Evolutionary conservation across 176 grass and related monocot species (phyloP), one percentile per base, ranked within the genome.

Genomic region (Dendrocalamus sinicus): DNA sequence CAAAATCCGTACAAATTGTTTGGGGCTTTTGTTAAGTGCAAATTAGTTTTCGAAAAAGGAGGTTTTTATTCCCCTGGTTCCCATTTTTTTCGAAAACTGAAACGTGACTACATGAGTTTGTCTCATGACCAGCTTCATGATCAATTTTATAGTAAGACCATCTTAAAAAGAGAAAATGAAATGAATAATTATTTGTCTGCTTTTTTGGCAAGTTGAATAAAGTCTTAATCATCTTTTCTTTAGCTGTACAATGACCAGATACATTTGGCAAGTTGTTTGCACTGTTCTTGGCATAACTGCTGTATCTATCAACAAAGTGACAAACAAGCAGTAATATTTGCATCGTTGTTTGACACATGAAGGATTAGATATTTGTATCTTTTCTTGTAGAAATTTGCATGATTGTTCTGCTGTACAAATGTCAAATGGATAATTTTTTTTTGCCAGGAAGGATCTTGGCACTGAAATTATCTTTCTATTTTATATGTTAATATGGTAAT

Each of bases 331-430:
- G 26, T 77, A 39, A 41, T 28, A 65, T 39, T 67, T 79, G 7
- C 60, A 46, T 32, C 9, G 3, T 57, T 84, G 58, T 78, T 73
- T 73, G 19, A 39, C 47, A 78, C 70, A 77, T 72, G 35, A 78
- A 72, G 26, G 40, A 28, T 53, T 62, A 59, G 39, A 83, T 11
- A 52, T 52, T 53, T 28, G 30, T 17, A 53, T 62, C 4, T 3
- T 77, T 19, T 54, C 55, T 12, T 58, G 40, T n/a, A 35, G 17
- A 70, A 58, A 67, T 82, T 35, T 76, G 3, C 45, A 50, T 69
- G 39, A 5, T 67, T 26, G 47, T 82, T 81, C 71, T 82, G 24
- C 45, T 68, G 12, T 65, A 30, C 23, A 87, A 45, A 44, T 46
- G 47, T 48, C 48, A 32, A 76, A 37, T 17, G 32, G 17, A 45